Evolutionary conservation across 2,329 filamentous ascomycete genomes (phyloP).

Genomic region (Magnaporthiopsis rhizophila): DNA sequence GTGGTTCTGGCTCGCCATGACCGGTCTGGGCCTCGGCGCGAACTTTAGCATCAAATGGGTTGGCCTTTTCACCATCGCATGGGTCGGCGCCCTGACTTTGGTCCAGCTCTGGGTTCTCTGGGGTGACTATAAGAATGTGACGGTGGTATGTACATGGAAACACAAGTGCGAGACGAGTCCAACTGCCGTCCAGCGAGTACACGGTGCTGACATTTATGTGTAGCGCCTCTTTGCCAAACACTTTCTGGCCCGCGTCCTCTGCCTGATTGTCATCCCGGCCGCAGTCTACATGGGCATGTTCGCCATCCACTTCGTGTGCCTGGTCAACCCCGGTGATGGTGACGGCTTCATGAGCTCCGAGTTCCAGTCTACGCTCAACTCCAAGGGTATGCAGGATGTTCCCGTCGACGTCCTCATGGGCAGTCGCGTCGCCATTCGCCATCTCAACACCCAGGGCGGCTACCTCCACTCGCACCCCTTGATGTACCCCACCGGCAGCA

Average conservation of each 20-base stretch:
- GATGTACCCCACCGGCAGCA: conserved; percentile 96
- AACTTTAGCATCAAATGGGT: conserved; percentile 99
- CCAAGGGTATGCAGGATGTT: conserved; percentile 91
- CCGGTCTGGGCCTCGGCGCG: conserved; percentile 78
- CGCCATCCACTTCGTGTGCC: conserved; percentile 87
- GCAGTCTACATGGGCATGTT: conserved; percentile 97
- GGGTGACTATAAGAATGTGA: conserved; percentile 80
- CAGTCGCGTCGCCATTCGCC: conserved; percentile 76
- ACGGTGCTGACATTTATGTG: conserved; percentile 12
- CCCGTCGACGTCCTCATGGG: conserved; percentile 87
- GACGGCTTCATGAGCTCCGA: conserved; percentile 99
- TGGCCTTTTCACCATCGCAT: conserved; percentile 95
- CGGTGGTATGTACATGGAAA: conserved; percentile 45
- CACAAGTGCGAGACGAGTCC: neutral
- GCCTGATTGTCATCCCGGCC: conserved; percentile 79
- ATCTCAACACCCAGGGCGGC: conserved; percentile 95
- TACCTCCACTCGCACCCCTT: conserved; percentile 95
- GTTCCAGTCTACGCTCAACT: conserved; percentile 95
- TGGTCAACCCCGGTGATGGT: conserved; percentile 90
- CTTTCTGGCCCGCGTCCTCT: conserved; percentile 83
- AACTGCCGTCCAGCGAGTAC: neutral
- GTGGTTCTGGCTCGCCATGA: conserved; percentile 96
- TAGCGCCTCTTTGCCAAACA: conserved; percentile 85
- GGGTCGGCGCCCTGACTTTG: conserved; percentile 86
- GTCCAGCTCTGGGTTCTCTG: conserved; percentile 93